These are phyloP conservation scores for Firmiana major DNA, from an alignment of 345 rosid species.

Conservation along the genomic window DNA sequence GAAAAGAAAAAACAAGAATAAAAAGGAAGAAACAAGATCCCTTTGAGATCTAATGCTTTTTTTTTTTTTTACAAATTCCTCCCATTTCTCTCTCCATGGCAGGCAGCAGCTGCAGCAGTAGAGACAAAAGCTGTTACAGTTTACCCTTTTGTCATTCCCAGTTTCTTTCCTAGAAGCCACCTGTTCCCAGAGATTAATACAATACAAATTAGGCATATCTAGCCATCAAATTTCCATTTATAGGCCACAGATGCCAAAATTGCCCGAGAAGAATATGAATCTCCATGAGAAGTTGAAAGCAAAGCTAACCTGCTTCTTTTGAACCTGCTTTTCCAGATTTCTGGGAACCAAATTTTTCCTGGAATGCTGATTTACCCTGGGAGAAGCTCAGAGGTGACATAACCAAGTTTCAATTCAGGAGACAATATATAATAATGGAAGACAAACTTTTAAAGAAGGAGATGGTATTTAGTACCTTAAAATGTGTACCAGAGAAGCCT, in stretches of 20 bases:
- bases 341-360: slow-evolving; percentile 40
- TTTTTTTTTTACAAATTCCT: slow-evolving; percentile 14
- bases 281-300: neutral
- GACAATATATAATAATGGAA: neutral
- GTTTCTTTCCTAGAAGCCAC: slow-evolving; percentile 39
- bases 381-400: neutral
- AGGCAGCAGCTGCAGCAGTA: slow-evolving; percentile 20
- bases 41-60: slow-evolving; percentile 30
- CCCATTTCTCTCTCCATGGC: slow-evolving; percentile 23
- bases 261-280: neutral
- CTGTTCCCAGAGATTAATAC: slow-evolving; percentile 27
- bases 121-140: slow-evolving; percentile 24
- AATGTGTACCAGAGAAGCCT: slow-evolving; percentile 45
- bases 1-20: neutral
- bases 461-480: slow-evolving; percentile 27
- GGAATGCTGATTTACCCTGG: slow-evolving; percentile 44
- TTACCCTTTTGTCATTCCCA: slow-evolving; percentile 37
- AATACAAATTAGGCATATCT: slow-evolving; percentile 7
- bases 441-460: neutral
- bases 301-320: slow-evolving; percentile 28
- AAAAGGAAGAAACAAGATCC: slow-evolving; percentile 30
- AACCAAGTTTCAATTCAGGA: neutral
- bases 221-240: slow-evolving; percentile 1
- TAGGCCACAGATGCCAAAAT: neutral
- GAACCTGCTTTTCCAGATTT: slow-evolving; percentile 39